Evolutionary conservation across 2,329 filamentous ascomycete species (phyloP), one percentile per base, ranked within the genome.

Genomic region (Microcyclospora tardicrescens): DNA sequence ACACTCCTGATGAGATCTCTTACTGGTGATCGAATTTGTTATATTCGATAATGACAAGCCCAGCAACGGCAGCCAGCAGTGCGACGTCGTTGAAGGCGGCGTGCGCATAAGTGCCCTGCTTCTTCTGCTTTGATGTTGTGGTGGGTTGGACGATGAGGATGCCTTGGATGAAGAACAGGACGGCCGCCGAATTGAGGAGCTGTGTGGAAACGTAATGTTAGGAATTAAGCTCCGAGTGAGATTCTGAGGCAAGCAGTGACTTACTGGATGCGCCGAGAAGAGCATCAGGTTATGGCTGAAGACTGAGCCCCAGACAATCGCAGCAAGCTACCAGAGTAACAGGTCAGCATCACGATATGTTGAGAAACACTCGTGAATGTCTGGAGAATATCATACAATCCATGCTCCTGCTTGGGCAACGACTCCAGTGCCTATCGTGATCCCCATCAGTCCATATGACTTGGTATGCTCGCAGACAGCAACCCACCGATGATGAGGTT

Each of bases 111-210:
- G 77, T 73, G 33, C 76, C 77, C 19, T 65, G 50, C 30, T 62
- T 62, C 63, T 95, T 95, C 63, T 94, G 83, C 12, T 68, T 61
- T 2, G 78, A 66, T 0, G 83, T 83, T 51, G 82, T 74, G 0
- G 89, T 94, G 2, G 89, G 91, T 60, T 98, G 91, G 28, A 96
- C 73, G 49, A 91, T 66, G 37, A 96, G 76, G 47, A 87, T 76
- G 39, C 80, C 81, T 67, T 95, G 81, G 13, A 82, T 72, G 52
- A 91, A 69, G 41, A 84, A 69, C 45, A 94, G 69, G 42, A 93
- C 61, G 35, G 77, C 86, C 41, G 81, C 63, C 38, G 55, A 57
- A 47, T 58, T 58, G 45, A 58, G 54, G 40, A 58, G 54, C 60
- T 64, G 44, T 10, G 34, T 28, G 13, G 27, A 28, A 10, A 24